Base-by-base conservation (phyloP, 2,329 filamentous ascomycete species). In the Pseudocercospora pini-densiflorae region DNA sequence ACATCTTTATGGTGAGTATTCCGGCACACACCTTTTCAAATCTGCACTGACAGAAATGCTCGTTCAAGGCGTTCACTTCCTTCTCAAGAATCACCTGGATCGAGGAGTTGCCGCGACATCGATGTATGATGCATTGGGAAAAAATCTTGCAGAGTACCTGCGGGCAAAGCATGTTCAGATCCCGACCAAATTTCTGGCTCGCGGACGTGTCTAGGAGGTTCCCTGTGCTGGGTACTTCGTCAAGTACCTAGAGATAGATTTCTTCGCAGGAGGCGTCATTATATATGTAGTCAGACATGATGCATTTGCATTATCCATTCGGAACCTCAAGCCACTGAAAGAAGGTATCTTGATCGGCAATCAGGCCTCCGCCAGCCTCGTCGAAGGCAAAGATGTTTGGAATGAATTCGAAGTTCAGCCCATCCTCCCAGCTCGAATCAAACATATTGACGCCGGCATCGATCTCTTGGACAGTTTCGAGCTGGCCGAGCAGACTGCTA, bases 41-140 rank as follows among this genome's bases (percentile, higher is more conserved):
- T 74, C 76, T 47, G 75, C 75, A 19, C 74, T 75, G 43, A 74
- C 76, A 61, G 65, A 77, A n/a, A 75, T 74, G 19, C 74, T 75
- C 33, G 59, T 76, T 61, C 59, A 66, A 29, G 76, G 73, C 4
- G 76, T 78, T 19, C 76, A 78, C 59, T 78, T 78, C 66, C 67
- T 78, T n/a, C 69, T 78, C 19, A 71, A 75, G 47, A 75, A 77
- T 49, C 74, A 77, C 64, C 68, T 78, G 36, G 76, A 77, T 65
- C 71, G 76, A 2, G 76, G 75, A 21, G 75, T 77, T 23, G 74
- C 70, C 45, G 75, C 73, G 55, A 74, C 74, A 27, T 70, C 68
- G 21, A 66, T 70, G 9, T 73, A 74, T 54, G 76, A 77, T 54
- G 72, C 74, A 19, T 59, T 77, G 43, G 75, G 75, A 3, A 78